phyloP scores from a whole-genome alignment of 805 yeast species.

The Lipomyces lipofer region DNA sequence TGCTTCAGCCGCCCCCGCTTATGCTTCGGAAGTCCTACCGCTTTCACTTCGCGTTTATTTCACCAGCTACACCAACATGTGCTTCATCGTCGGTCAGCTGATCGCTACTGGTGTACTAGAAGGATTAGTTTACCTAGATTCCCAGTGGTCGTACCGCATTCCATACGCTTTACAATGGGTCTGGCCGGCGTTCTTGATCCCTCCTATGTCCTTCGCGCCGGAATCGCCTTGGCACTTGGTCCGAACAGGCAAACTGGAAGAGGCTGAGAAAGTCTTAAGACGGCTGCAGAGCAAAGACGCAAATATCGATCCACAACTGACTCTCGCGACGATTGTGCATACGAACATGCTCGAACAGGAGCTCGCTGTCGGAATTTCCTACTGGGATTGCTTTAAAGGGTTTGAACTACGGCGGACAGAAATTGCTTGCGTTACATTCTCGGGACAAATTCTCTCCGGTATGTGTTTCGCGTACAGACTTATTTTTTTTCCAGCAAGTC shows the following conservation, averaged over 20 bases:
- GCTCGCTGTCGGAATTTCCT: slow-evolving; percentile 13
- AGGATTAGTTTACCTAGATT: slow-evolving; percentile 37
- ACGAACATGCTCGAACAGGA: slow-evolving; percentile 19
- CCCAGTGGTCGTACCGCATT: slow-evolving; percentile 49
- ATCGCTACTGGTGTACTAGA: slow-evolving; percentile 54
- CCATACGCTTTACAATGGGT: slow-evolving; percentile 64
- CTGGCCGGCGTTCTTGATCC: slow-evolving; percentile 50
- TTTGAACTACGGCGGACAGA: slow-evolving; percentile 30
- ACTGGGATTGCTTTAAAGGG: slow-evolving; percentile 25
- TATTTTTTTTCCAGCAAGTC: slow-evolving; percentile 53
- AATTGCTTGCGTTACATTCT: slow-evolving; percentile 40
- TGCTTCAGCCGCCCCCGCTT: slow-evolving; percentile 52
- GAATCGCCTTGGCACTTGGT: slow-evolving; percentile 27
- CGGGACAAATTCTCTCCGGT: slow-evolving; percentile 45
- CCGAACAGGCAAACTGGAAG: slow-evolving; percentile 6
- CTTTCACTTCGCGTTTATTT: slow-evolving; percentile 51
- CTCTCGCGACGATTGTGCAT: slow-evolving; percentile 10
- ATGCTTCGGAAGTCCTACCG: slow-evolving; percentile 60
- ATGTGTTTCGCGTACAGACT: slow-evolving; percentile 34
- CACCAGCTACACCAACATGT: slow-evolving; percentile 51
- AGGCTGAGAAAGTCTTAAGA: slow-evolving; percentile 6
- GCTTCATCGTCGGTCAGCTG: slow-evolving; percentile 61
- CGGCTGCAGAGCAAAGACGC: slow-evolving; percentile 3
- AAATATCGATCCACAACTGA: slow-evolving; percentile 1
- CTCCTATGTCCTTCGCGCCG: slow-evolving; percentile 51